Evolutionary conservation across 164 flowering plant species (phyloP).

Genomic region (Stephania cephalantha): DNA sequence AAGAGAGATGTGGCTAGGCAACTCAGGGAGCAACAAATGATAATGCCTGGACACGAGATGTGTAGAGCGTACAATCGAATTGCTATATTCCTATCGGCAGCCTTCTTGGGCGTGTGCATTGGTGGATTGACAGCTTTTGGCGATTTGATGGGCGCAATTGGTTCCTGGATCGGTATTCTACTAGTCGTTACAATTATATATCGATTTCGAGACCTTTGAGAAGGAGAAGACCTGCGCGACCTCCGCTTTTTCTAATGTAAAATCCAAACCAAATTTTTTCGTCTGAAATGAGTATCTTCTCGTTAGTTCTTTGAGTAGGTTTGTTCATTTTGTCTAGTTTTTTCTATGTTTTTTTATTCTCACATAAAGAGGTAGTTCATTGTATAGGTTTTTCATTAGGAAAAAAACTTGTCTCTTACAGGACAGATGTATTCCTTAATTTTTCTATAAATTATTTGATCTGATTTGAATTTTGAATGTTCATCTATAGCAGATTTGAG

Average conservation of each 20-base stretch:
- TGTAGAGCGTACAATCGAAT: slow-evolving; percentile 4
- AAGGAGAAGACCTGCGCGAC: slow-evolving; percentile 6
- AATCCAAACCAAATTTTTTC: no score
- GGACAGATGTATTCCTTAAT: no score
- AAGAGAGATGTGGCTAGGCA: slow-evolving; percentile 58
- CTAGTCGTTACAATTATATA: slow-evolving; percentile 5
- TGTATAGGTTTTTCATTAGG: no score
- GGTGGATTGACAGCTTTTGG: slow-evolving; percentile 11
- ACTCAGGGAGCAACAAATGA: slow-evolving; percentile 11
- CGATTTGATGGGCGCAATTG: slow-evolving; percentile 6
- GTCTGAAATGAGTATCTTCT: no score
- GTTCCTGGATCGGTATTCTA: slow-evolving; percentile 5
- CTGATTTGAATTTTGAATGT: no score
- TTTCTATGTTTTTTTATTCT: no score
- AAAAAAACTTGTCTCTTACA: no score
- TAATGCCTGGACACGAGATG: slow-evolving; percentile 10
- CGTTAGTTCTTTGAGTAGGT: no score
- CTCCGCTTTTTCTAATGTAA: not conserved
- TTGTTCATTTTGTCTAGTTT: no score
- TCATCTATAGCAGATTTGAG: no score
- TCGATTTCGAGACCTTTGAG: slow-evolving; percentile 10
- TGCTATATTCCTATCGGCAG: slow-evolving; percentile 11
- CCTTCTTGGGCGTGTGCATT: slow-evolving; percentile 7
- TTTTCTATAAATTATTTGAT: no score
- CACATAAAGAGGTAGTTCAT: no score